These are phyloP conservation scores for Herpetomonas samuelpessoai DNA, from an alignment of 208 protist genomes.

Conservation along the genomic window DNA sequence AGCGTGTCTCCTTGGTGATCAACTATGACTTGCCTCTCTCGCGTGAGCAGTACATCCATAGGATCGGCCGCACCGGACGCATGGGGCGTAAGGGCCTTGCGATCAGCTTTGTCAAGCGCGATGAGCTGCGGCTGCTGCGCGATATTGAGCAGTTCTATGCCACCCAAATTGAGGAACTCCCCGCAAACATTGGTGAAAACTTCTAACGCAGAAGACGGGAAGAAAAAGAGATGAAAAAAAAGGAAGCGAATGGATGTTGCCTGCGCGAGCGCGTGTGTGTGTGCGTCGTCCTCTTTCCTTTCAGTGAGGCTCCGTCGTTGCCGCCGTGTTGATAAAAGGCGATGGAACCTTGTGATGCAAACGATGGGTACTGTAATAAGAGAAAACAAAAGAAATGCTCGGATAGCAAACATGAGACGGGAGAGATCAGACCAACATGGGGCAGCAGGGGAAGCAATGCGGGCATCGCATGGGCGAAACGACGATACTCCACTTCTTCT, in stretches of 20 bases:
- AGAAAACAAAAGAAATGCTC: too few relatives aligned
- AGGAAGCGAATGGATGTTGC: background rate
- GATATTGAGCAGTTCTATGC: slow-evolving; percentile 98
- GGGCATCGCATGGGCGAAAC: too few relatives aligned
- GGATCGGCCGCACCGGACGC: slow-evolving; percentile 96
- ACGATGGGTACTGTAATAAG: too few relatives aligned
- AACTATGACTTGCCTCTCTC: slow-evolving; percentile 98
- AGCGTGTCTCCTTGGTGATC: slow-evolving; percentile 97
- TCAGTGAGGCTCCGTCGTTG: too few relatives aligned
- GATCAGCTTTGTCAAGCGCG: slow-evolving; percentile 98
- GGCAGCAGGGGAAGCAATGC: too few relatives aligned
- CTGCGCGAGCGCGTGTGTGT: too few relatives aligned
- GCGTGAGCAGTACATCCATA: slow-evolving; percentile 93
- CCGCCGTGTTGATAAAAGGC: too few relatives aligned
- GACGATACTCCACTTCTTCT: too few relatives aligned
- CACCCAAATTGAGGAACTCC: slow-evolving; percentile 97
- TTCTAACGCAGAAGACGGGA: slow-evolving; percentile 36
- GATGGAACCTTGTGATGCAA: too few relatives aligned
- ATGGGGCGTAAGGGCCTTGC: slow-evolving; percentile 98
- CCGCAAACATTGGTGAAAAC: slow-evolving; percentile 72
- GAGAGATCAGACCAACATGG: too few relatives aligned
- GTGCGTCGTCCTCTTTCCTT: too few relatives aligned
- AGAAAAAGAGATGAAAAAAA: slow-evolving; percentile 6
- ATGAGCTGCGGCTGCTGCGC: slow-evolving; percentile 89
- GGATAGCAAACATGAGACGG: too few relatives aligned